Base-by-base conservation (phyloP, 2,329 filamentous ascomycete species). In the Microcyclosporella mali region DNA sequence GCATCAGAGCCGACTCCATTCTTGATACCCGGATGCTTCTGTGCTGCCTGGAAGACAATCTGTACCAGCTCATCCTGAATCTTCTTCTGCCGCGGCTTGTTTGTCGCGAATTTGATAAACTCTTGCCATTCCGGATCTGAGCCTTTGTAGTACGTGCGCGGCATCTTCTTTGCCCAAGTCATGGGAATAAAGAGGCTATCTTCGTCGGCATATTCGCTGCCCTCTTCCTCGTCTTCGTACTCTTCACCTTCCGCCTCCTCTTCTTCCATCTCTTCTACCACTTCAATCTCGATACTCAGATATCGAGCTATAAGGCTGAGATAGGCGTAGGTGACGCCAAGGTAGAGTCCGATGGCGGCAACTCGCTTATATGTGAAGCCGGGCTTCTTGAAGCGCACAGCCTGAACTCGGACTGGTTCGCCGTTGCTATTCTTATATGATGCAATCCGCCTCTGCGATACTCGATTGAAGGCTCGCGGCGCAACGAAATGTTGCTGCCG, bases 91-190 rank as follows among this genome's bases (percentile, higher is more conserved):
- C 65, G 59, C 21, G 61, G 37, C 18, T 59, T 58, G 51, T 76
- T 68, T n/a, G 60, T 63, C 6, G 68, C 62, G 12, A 75, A 50
- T 38, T 66, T 68, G 34, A 66, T 57, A 42, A 73, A 75, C 40
- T 70, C 70, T 53, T 73, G 67, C 73, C 72, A 75, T 50, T 75
- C 73, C 2, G 72, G 71, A 61, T 75, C 73, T n/a, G 66, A 69
- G 17, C 68, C 70, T 52, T 65, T 70, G 59, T 73, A 75, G 45
- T 61, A 73, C 3, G 59, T 64, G 28, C 58, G 54, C 3, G 65
- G 66, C 42, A 64, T 53, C 43, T 66, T 61, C 37, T 59, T 66
- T n/a, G 70, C 62, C 51, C 68, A 67, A 4, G 70, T 70, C 17
- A 74, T 59, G 16, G 73, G 71, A 19, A 76, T 66, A 59, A 76